Evolutionary conservation across 2,329 filamentous ascomycete species (phyloP).

Genomic region (Stagonosporopsis rhizophila): DNA sequence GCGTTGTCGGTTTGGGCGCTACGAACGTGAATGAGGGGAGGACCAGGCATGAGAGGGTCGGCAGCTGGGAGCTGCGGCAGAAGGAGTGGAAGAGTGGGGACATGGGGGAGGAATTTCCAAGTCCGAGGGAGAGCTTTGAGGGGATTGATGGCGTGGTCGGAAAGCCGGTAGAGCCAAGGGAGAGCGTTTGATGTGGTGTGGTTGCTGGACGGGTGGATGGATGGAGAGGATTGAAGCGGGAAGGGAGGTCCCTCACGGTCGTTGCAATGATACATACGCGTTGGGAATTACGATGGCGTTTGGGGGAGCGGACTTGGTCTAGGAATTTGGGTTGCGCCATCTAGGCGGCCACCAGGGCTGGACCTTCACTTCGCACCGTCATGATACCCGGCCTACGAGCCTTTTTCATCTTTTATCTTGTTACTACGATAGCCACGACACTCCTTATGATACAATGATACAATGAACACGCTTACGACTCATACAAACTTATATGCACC

Average conservation of each 20-base stretch:
- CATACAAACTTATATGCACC: too few species aligned
- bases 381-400: conserved; percentile 37
- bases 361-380: conserved; percentile 32
- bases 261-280: too few species aligned
- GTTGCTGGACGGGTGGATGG: too few species aligned
- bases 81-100: conserved; percentile 34
- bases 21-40: neutral
- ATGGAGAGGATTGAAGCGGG: too few species aligned
- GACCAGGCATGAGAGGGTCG: conserved; percentile 57
- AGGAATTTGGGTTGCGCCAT: neutral
- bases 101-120: conserved; percentile 33
- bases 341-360: neutral
- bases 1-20: conserved; percentile 33
- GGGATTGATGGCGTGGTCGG: conserved; percentile 52
- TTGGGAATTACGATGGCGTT: neutral
- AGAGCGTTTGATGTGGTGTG: conserved; percentile 56
- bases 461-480: too few species aligned
- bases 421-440: neutral
- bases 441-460: neutral
- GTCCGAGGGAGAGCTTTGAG: conserved; percentile 53
- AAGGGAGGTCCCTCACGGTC: too few species aligned
- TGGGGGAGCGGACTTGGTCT: neutral
- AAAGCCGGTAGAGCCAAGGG: conserved; percentile 55
- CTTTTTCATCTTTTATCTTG: conserved; percentile 7
- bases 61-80: conserved; percentile 64